phyloP scores from a whole-genome alignment of 2,329 filamentous ascomycete genomes.

The Aspergillus novofumigatus region DNA sequence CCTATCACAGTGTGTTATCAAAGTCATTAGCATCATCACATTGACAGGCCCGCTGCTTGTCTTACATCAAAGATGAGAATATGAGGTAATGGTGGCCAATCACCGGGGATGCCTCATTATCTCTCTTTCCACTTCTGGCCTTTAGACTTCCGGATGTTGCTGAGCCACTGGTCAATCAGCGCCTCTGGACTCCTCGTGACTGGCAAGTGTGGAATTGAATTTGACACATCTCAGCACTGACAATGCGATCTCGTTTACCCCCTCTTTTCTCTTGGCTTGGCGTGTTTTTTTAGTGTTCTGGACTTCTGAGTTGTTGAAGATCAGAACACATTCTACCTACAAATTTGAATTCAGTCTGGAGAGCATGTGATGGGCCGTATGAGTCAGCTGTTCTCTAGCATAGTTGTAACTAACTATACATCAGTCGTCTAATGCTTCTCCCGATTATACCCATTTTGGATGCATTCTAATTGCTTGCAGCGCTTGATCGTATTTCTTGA shows the following conservation, averaged over 20 bases:
- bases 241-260: conserved; percentile 6
- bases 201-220: conserved; percentile 6
- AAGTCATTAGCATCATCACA: background rate
- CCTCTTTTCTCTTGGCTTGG: conserved; percentile 14
- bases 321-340: conserved; percentile 4
- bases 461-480: no score
- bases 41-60: background rate
- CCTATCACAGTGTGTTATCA: background rate
- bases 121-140: background rate
- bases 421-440: background rate
- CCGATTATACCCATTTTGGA: background rate
- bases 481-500: no score
- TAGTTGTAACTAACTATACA: conserved; percentile 2
- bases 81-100: background rate
- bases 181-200: conserved; percentile 6
- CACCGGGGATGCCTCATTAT: background rate
- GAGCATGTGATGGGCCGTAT: conserved; percentile 3
- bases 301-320: conserved; percentile 1
- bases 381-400: conserved; percentile 9
- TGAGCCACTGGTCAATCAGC: background rate
- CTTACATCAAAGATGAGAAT: background rate
- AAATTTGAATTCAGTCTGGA: conserved; percentile 12
- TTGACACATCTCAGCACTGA: conserved; percentile 16
- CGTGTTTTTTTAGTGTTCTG: conserved; percentile 8
- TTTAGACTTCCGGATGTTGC: background rate